Conservation (phyloP, 1,284 basidiomycete genomes). For the Paramarasmius palmivorus region DNA sequence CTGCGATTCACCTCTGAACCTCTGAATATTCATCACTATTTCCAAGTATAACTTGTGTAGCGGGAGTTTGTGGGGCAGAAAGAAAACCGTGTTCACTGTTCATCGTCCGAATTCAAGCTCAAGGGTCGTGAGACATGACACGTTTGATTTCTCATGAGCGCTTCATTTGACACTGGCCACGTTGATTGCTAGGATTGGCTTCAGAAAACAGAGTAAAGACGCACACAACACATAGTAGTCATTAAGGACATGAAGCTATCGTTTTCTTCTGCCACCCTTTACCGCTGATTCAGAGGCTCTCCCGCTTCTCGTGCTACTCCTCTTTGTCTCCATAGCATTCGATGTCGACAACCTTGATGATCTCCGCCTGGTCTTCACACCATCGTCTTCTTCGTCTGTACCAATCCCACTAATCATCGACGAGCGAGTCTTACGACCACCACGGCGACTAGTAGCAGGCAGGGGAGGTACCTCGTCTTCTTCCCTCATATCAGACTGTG, state of each 20-base stretch:
- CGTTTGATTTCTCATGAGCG: too few relatives aligned
- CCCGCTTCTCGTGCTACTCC: background rate
- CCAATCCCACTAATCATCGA: slow-evolving; percentile 30
- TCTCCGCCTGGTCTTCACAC: slow-evolving; percentile 34
- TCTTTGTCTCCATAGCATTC: background rate
- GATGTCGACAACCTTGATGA: slow-evolving; percentile 35
- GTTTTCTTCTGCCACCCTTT: slow-evolving; percentile 6
- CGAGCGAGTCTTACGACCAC: slow-evolving; percentile 25
- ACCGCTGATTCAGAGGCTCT: background rate
- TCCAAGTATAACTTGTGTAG: too few relatives aligned
- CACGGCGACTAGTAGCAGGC: slow-evolving; percentile 34
- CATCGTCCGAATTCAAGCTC: too few relatives aligned
- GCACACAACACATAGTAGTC: too few relatives aligned
- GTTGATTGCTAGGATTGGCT: too few relatives aligned
- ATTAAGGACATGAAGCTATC: background rate
- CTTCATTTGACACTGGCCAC: too few relatives aligned
- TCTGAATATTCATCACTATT: too few relatives aligned
- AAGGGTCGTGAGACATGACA: too few relatives aligned
- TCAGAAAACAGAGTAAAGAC: too few relatives aligned
- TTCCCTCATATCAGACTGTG: slow-evolving; percentile 28
- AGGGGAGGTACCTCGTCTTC: slow-evolving; percentile 57
- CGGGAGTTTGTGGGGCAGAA: too few relatives aligned
- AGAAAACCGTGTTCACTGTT: too few relatives aligned
- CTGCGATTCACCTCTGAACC: too few relatives aligned
- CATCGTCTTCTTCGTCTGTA: slow-evolving; percentile 31